Percentiles rank a stretch among this genome's conserved stretches.
Evolutionary conservation across 2,329 filamentous ascomycete species (phyloP).

Genomic region (Harringtonia lauricola): DNA sequence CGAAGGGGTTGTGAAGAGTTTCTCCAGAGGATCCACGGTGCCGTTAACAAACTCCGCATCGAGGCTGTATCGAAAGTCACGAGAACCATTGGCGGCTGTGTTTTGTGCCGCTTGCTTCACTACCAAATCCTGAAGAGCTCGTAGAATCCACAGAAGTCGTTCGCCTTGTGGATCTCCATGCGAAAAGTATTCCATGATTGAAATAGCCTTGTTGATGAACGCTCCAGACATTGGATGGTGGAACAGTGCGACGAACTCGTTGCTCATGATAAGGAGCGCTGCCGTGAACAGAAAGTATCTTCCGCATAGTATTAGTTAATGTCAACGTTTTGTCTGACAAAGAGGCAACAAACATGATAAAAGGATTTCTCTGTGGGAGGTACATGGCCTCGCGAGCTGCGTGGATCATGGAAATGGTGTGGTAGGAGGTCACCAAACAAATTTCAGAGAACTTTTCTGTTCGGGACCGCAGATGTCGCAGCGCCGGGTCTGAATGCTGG

Average conservation of each 20-base stretch:
- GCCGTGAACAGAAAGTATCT: slow-evolving; percentile 48
- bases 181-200: slow-evolving; percentile 37
- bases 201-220: slow-evolving; percentile 31
- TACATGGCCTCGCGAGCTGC: slow-evolving; percentile 30
- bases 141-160: slow-evolving; percentile 37
- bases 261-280: slow-evolving; percentile 41
- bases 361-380: slow-evolving; percentile 41
- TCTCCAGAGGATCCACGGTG: not conserved
- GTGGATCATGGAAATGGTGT: slow-evolving; percentile 36
- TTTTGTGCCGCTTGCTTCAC: slow-evolving; percentile 13
- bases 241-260: slow-evolving; percentile 42
- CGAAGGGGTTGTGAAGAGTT: too few relatives aligned
- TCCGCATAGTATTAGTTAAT: too few relatives aligned
- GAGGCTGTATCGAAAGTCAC: not conserved
- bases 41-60: not conserved
- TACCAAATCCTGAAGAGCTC: slow-evolving; percentile 33
- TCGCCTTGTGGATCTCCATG: slow-evolving; percentile 35
- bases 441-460: slow-evolving; percentile 32
- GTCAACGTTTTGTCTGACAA: slow-evolving; percentile 2
- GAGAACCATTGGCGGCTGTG: slow-evolving; percentile 4
- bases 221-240: slow-evolving; percentile 27
- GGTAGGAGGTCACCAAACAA: slow-evolving; percentile 38
- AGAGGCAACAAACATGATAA: slow-evolving; percentile 30
- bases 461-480: slow-evolving; percentile 19
- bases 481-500: slow-evolving; percentile 12